Evolutionary conservation across 2,329 filamentous ascomycete species (phyloP), one percentile per base, ranked within the genome.

Genomic region (Aspergillus chevalieri): DNA sequence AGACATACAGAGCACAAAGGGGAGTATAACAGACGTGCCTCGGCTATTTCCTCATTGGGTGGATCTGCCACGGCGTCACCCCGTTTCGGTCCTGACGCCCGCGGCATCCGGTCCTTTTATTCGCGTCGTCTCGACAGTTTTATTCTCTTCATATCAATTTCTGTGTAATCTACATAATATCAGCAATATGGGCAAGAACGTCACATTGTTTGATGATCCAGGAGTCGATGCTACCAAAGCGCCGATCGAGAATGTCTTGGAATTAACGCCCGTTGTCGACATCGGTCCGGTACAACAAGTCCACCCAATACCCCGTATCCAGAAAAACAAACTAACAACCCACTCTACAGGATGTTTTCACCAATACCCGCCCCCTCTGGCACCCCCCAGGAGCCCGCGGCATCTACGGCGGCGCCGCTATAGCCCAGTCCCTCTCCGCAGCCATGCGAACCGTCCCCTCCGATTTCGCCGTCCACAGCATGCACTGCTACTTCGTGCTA

Each of bases 401-500:
- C 52, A 90, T 98, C 70, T 98, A 89, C 64, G 93, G 93, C 66
- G 91, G 91, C 57, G 84, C 87, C 49, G 90, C 94, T 34, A 96
- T 98, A 59, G 91, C 92, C 44, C 92, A 97, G 77, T 91, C 82
- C 63, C 84, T 96, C 22, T 81, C 87, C 43, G 89, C 93, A 2
- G 93, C 89, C 21, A 90, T 95, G 69, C 82, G 84, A 64, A 98
- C 93, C 7, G 88, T 98, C 2, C 85, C 86, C 0, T 57, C 67
- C 33, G 78, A 87, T 65, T 96, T 95, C 71, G 81, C 84, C 52
- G 83, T 93, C 45, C 93, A 98, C 76, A 92, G 86, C 65, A 96
- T 95, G 87, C 93, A 98, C 79, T 97, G 93, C 80, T 98, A 97
- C 76, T 98, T 98, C 70, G 84, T 98, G 30, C 83, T 97, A 2